Percentiles rank a stretch among this genome's conserved stretches.
These are phyloP conservation scores for Tetradesmus lagerheimii DNA, from an alignment of 139 green algal species.

Conservation along the genomic window DNA sequence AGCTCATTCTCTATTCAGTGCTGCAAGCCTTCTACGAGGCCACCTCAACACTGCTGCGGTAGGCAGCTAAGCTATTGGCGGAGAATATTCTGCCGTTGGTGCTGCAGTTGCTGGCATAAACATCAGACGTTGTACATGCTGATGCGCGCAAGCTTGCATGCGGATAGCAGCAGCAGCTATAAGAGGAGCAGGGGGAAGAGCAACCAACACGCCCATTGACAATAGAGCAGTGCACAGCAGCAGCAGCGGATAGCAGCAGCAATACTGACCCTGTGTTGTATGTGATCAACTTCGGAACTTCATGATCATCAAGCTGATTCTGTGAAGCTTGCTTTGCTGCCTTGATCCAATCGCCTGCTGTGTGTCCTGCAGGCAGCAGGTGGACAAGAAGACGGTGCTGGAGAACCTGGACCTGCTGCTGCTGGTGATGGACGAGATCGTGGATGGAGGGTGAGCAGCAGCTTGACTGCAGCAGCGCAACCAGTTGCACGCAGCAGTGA, in stretches of 20 bases:
- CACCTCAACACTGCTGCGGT: conserved; percentile 84
- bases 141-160: background rate
- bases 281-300: too few species aligned
- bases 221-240: background rate
- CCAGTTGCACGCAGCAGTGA: too few species aligned
- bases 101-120: background rate
- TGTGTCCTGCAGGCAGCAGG: conserved; percentile 77
- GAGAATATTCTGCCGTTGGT: background rate
- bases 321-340: too few species aligned
- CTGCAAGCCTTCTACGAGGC: conserved; percentile 93
- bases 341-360: background rate
- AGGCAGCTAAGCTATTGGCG: background rate
- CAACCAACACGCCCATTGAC: background rate
- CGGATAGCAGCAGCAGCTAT: background rate
- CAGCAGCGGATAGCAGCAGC: background rate
- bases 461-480: too few species aligned
- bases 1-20: conserved; percentile 93
- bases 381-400: conserved; percentile 99
- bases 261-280: too few species aligned
- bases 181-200: background rate
- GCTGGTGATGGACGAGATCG: conserved; percentile 96
- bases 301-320: too few species aligned
- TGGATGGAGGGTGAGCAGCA: conserved; percentile 88
- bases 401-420: conserved; percentile 99
- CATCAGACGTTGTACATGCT: background rate